Evolutionary conservation across 257 asterid species (phyloP).

Genomic region (Prunella vulgaris): DNA sequence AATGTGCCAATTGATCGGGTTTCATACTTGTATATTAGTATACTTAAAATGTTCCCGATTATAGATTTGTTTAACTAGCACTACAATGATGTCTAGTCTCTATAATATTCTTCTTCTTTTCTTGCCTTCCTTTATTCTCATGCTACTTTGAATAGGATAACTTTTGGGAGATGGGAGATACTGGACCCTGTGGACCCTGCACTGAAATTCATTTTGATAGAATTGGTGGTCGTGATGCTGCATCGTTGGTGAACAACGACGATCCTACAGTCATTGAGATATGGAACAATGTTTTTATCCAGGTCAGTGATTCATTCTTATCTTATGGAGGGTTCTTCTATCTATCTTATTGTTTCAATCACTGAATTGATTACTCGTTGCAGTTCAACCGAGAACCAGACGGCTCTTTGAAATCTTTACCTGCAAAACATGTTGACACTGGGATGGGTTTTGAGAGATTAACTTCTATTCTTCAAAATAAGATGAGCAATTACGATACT

Average conservation of each 20-base stretch:
- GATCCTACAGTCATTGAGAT: conserved; percentile 98
- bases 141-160: conserved; percentile 56
- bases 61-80: not conserved
- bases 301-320: conserved; percentile 44
- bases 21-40: not conserved
- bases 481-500: conserved; percentile 98
- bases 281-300: conserved; percentile 98
- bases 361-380: conserved; percentile 10
- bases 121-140: not conserved
- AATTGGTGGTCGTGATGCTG: conserved; percentile 92
- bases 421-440: conserved; percentile 95
- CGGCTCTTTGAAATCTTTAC: conserved; percentile 84
- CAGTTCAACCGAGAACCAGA: conserved; percentile 95
- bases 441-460: conserved; percentile 98
- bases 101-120: not conserved
- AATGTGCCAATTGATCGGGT: not conserved
- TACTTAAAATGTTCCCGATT: not conserved
- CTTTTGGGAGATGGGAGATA: conserved; percentile 99
- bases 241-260: conserved; percentile 76
- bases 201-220: conserved; percentile 95
- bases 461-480: conserved; percentile 90
- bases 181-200: conserved; percentile 99
- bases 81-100: conserved; percentile 12
- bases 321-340: not conserved
- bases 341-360: not conserved